phyloP scores from a whole-genome alignment of 495 filamentous ascomycete genomes.

The Xylaria grammica region DNA sequence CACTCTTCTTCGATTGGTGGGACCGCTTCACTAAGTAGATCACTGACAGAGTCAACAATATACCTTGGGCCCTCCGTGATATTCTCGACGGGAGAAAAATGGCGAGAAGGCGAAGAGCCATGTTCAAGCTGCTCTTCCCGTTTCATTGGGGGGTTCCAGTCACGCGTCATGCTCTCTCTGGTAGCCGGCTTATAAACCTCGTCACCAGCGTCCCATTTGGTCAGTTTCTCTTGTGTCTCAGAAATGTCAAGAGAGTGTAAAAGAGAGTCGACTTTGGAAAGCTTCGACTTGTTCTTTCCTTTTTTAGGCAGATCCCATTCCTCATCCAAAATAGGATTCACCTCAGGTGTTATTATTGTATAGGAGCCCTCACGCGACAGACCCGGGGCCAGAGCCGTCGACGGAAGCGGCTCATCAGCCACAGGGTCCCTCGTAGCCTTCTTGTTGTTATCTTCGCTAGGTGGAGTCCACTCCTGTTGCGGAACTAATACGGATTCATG shows the following conservation, averaged over 20 bases:
- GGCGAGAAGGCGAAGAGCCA: conserved; percentile 32
- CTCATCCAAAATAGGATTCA: conserved; percentile 21
- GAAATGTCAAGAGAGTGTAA: not conserved
- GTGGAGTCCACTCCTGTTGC: conserved; percentile 17
- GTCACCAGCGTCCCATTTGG: not conserved
- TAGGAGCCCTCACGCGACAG: conserved; percentile 41
- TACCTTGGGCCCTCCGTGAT: conserved; percentile 26
- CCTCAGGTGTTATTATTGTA: conserved; percentile 27
- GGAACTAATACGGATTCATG: conserved; percentile 37
- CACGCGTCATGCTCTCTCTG: conserved; percentile 7
- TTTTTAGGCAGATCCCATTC: conserved; percentile 31
- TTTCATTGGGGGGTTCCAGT: conserved; percentile 13
- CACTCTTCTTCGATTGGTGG: conserved; percentile 24
- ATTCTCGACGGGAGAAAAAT: conserved; percentile 7
- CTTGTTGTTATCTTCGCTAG: conserved; percentile 35
- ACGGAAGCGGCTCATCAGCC: conserved; percentile 30
- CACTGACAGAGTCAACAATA: conserved; percentile 22
- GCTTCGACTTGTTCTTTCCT: conserved; percentile 21
- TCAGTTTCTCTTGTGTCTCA: not conserved
- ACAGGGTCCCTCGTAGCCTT: conserved; percentile 36
- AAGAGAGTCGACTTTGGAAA: conserved; percentile 21
- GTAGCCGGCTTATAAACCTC: conserved; percentile 7
- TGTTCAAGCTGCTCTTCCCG: conserved; percentile 20
- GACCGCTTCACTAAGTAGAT: conserved; percentile 20
- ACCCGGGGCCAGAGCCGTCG: conserved; percentile 17